These are phyloP conservation scores for Tillandsia fasciculata DNA, from an alignment of 176 grass and related monocot genomes.

Conservation along the genomic window DNA sequence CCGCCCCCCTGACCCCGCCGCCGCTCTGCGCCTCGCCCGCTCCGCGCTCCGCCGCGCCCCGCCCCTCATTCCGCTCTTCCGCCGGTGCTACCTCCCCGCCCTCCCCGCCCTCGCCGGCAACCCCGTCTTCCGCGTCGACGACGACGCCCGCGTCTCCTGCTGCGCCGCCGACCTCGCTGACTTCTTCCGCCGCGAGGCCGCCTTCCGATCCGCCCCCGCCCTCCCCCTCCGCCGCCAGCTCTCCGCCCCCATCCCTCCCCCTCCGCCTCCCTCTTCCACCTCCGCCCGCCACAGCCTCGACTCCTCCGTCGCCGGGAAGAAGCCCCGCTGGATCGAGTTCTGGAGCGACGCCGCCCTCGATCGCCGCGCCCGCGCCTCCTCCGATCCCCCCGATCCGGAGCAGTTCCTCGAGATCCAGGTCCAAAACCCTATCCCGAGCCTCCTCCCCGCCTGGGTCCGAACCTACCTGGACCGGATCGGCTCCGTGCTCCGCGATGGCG, in stretches of 20 bases:
- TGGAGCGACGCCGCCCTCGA: conserved; percentile 45
- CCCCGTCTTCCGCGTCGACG: conserved; percentile 65
- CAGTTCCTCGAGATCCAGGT: conserved; percentile 28
- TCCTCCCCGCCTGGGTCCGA: conserved; percentile 33
- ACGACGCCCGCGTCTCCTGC: conserved; percentile 41
- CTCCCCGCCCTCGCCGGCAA: conserved; percentile 50
- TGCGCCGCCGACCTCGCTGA: conserved; percentile 43
- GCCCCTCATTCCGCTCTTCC: conserved; percentile 26
- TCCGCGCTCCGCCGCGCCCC: conserved; percentile 12
- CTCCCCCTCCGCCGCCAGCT: conserved; percentile 47
- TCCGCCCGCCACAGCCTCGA: conserved; percentile 44
- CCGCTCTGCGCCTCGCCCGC: conserved; percentile 24
- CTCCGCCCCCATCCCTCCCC: conserved; percentile 24
- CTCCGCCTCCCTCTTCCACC: conserved; percentile 6
- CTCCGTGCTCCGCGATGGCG: conserved; percentile 32
- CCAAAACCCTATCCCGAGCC: not conserved
- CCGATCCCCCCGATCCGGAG: not conserved
- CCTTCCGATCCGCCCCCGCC: conserved; percentile 23
- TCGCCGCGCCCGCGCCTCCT: not conserved
- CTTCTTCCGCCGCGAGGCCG: conserved; percentile 57
- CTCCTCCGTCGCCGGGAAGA: conserved; percentile 58
- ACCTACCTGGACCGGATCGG: conserved; percentile 34
- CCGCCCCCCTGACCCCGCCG: conserved; percentile 2
- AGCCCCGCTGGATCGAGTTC: conserved; percentile 72
- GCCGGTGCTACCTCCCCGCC: conserved; percentile 49